Conservation (phyloP, 2,329 filamentous ascomycete species). For the Geosmithia flava region DNA sequence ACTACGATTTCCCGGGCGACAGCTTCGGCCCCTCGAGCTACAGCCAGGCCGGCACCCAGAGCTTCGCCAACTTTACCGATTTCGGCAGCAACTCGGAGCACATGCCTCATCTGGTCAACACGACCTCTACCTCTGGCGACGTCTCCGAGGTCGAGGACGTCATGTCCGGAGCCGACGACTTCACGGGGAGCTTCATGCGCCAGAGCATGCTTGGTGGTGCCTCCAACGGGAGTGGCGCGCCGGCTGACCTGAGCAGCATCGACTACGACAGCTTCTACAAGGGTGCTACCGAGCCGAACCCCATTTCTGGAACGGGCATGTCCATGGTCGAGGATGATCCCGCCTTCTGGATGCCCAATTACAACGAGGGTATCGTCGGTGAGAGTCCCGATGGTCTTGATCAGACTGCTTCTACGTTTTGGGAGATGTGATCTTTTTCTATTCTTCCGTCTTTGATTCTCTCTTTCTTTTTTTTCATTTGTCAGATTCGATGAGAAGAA, state of each 20-base stretch:
- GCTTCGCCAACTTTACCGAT: constrained; percentile 39
- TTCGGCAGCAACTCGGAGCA: constrained; percentile 40
- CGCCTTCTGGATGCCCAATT: constrained; percentile 35
- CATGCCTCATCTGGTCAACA: constrained; percentile 39
- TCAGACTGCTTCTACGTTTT: constrained; percentile 17
- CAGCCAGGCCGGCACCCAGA: constrained; percentile 36
- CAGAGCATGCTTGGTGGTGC: constrained; percentile 28
- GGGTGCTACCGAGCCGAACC: constrained; percentile 27
- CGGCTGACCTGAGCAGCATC: constrained; percentile 32
- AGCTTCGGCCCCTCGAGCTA: constrained; percentile 41
- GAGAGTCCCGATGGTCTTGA: constrained; percentile 21
- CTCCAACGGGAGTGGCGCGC: too few species aligned
- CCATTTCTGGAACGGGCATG: constrained; percentile 27
- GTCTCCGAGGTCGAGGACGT: constrained; percentile 56
- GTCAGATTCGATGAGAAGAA: too few species aligned
- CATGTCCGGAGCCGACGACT: constrained; percentile 29
- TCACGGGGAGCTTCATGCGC: constrained; percentile 24
- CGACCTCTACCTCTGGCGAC: constrained; percentile 51
- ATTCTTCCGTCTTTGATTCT: background rate
- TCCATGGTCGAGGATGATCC: constrained; percentile 39
- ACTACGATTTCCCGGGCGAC: constrained; percentile 29
- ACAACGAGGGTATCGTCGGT: constrained; percentile 22
- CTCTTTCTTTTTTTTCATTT: background rate
- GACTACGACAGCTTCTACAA: constrained; percentile 46
- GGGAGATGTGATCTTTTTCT: constrained; percentile 17